phyloP scores from a whole-genome alignment of 345 rosid genomes.

The Citrus trifoliata region DNA sequence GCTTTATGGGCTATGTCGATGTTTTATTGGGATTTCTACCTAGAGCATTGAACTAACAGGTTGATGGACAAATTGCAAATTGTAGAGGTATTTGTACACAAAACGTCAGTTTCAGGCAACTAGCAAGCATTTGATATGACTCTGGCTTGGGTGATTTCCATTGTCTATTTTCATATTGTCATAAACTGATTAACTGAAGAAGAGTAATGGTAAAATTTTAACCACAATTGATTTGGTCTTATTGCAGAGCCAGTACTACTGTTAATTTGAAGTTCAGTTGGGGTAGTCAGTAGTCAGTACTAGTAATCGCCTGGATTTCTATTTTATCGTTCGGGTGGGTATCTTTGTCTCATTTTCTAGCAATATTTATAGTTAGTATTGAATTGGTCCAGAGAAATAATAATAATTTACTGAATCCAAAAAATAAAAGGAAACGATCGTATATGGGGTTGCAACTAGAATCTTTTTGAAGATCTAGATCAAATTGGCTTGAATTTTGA shows the following conservation, averaged over 20 bases:
- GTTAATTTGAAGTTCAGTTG: not conserved
- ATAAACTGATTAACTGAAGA: too few species aligned
- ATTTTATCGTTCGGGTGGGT: not conserved
- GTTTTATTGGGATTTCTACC: not conserved
- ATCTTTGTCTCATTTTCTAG: not conserved
- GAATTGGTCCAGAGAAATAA: not conserved
- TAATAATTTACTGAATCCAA: not conserved
- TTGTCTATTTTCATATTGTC: too few species aligned
- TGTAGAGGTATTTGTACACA: not conserved
- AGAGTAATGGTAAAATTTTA: not conserved
- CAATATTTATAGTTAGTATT: not conserved
- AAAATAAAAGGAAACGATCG: not conserved
- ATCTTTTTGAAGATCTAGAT: not conserved
- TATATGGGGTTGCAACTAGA: not conserved
- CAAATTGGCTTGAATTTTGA: not conserved
- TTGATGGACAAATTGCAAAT: not conserved
- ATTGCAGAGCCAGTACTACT: too few species aligned
- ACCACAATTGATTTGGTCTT: not conserved
- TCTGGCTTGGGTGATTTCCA: not conserved
- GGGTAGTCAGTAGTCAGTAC: not conserved
- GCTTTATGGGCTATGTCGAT: not conserved
- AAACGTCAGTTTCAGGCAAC: not conserved
- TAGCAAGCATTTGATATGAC: not conserved
- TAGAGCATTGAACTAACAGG: not conserved
- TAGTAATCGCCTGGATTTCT: too few species aligned